Base-by-base conservation (phyloP, 2,329 filamentous ascomycete genomes). In the Calonectria ilicicola region DNA sequence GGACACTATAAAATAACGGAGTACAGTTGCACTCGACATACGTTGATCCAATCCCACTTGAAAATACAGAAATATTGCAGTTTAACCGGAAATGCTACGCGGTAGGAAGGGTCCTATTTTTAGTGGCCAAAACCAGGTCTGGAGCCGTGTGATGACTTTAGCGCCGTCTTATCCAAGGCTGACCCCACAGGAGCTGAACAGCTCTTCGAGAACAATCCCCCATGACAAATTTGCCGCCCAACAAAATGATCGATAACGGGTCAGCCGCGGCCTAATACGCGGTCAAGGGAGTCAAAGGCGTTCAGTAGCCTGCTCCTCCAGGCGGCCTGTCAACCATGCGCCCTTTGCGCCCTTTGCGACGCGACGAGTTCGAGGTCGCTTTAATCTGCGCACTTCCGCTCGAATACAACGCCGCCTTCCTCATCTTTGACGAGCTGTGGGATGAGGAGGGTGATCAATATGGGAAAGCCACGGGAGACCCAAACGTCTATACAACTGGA, bases 401-500 rank as follows among this genome's bases (percentile, higher is more conserved):
- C 7, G 60, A 64, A 32, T 44, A 44, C 40, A 44, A 64, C n/a
- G 60, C 60, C n/a, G 60, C 42, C 19, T 47, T 46, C 21, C 23
- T 32, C 26, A 44, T 46, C 14, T 64, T 64, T 23, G 42, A 64
- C n/a, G 60, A 69, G 44, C 53, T 53, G 23, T 69, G 42, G 44
- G 44, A 51, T 19, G 26, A 63, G n/a, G 23, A 29, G 2, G 32
- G 64, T 17, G 47, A 67, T 21, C n/a, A 12, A 2, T 69, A 69
- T 26, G 44, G 56, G 21, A 60, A 32, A 23, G 66, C 56, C 17
- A 32, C 40, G 21, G 51, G 73, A 19, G 76, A 78, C 35, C 44
- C 56, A 19, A 78, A 78, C 44, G 58, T 38, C 12, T 77, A 79
- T 26, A 76, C 76, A 2, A 81, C 74, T 17, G 81, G 80, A 12